Evolutionary conservation across 179 eudicot genomes (phyloP).

Genomic region (Gypsophila paniculata): DNA sequence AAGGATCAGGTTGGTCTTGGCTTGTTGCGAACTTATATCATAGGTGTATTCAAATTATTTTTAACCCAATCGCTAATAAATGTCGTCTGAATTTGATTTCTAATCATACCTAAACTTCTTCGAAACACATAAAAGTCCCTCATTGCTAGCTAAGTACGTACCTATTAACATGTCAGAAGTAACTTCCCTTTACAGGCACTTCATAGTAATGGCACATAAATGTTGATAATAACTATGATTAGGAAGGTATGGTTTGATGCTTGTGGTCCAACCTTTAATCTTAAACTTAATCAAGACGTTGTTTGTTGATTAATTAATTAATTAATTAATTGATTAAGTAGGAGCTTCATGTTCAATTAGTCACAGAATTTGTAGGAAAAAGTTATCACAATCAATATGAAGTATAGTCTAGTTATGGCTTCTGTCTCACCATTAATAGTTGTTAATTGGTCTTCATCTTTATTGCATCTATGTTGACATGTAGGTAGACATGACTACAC

Average conservation of each 20-base stretch:
- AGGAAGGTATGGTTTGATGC: slow-evolving; percentile 22
- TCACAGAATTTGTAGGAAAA: not conserved
- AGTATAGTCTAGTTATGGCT: not conserved
- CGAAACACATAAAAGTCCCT: not conserved
- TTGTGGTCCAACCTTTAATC: slow-evolving; percentile 13
- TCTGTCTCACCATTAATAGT: not conserved
- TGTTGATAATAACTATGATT: slow-evolving; percentile 19
- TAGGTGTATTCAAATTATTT: too few species aligned
- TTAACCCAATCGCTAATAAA: too few species aligned
- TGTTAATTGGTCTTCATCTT: not conserved
- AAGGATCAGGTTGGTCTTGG: too few species aligned
- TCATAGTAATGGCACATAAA: slow-evolving; percentile 17
- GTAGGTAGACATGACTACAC: not conserved
- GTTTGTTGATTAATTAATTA: slow-evolving; percentile 6
- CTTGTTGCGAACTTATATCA: too few species aligned
- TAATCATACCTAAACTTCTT: not conserved
- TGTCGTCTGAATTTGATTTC: too few species aligned
- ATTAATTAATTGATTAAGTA: not conserved
- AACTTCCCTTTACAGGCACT: slow-evolving; percentile 33
- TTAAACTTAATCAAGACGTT: slow-evolving; percentile 5
- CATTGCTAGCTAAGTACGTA: slow-evolving; percentile 1
- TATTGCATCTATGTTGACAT: not conserved
- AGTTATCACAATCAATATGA: slow-evolving; percentile 1
- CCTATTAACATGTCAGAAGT: not conserved
- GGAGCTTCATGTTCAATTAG: not conserved